Percentiles rank a stretch among this genome's conserved stretches.
These are phyloP conservation scores for Dactylellina haptotyla DNA, from an alignment of 2,329 filamentous ascomycete genomes.

Conservation along the genomic window DNA sequence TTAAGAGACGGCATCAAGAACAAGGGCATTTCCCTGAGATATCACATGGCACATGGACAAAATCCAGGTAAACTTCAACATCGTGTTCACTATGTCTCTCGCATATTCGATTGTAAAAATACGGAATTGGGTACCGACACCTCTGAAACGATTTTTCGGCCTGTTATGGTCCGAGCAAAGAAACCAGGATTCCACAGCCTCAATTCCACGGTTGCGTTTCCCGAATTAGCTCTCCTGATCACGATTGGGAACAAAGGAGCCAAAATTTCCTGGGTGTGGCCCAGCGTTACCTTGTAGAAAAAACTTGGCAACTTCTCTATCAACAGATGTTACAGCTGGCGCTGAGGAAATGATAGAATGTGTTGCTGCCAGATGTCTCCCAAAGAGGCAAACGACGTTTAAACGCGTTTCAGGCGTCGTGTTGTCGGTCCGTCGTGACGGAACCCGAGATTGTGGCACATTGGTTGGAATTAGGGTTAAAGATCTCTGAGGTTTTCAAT, in stretches of 20 bases:
- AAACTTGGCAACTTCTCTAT: background rate
- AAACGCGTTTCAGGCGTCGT: background rate
- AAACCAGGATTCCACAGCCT: background rate
- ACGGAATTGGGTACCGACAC: slow-evolving; percentile 2
- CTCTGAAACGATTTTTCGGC: slow-evolving; percentile 3
- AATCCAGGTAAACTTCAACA: background rate
- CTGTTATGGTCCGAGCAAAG: slow-evolving; percentile 25
- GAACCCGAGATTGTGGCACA: slow-evolving; percentile 19
- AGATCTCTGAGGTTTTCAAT: background rate
- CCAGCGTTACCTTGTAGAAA: background rate
- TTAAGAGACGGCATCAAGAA: no score
- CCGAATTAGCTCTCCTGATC: background rate
- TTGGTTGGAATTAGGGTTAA: background rate
- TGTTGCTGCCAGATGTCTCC: slow-evolving; percentile 16
- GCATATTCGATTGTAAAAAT: background rate
- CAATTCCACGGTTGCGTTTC: slow-evolving; percentile 4
- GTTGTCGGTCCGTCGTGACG: slow-evolving; percentile 46
- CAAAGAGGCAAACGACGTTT: slow-evolving; percentile 23
- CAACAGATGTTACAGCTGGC: no score
- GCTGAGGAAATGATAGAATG: slow-evolving; percentile 2
- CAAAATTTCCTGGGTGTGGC: background rate
- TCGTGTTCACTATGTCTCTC: background rate
- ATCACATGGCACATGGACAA: background rate
- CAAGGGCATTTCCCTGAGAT: no score
- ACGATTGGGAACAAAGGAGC: no score